phyloP scores from a whole-genome alignment of 441 rosid species.

The Croton setiger region DNA sequence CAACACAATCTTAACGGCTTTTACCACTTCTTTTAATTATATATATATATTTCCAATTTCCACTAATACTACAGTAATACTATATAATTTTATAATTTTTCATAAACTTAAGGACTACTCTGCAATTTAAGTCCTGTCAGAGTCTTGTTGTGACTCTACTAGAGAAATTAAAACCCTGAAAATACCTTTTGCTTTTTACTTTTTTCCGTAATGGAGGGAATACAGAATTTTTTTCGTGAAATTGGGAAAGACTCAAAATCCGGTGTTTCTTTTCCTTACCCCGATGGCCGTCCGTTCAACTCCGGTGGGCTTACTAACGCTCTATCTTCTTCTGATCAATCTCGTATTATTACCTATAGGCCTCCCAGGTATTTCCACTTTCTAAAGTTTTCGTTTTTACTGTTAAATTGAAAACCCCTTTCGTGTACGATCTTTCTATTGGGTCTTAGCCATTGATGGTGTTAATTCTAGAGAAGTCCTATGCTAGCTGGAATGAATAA shows the following conservation, averaged over 20 bases:
- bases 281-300: constrained; percentile 30
- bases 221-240: constrained; percentile 40
- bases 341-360: constrained; percentile 43
- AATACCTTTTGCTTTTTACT: too few relatives aligned
- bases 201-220: constrained; percentile 46
- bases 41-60: too few relatives aligned
- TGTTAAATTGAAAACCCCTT: background rate
- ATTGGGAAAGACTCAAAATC: constrained; percentile 41
- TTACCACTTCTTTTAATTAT: too few relatives aligned
- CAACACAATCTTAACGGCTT: background rate
- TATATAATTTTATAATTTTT: background rate
- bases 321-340: constrained; percentile 44
- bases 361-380: constrained; percentile 44
- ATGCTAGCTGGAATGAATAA: background rate
- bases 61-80: too few relatives aligned
- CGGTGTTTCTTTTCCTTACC: constrained; percentile 33
- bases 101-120: background rate
- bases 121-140: constrained; percentile 1
- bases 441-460: background rate
- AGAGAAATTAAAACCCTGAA: constrained; percentile 12
- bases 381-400: background rate
- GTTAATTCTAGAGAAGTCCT: background rate
- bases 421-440: background rate
- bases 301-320: constrained; percentile 31
- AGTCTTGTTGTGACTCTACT: background rate